Evolutionary conservation across 495 filamentous ascomycete species (phyloP).

Genomic region (Pyronema domesticum): DNA sequence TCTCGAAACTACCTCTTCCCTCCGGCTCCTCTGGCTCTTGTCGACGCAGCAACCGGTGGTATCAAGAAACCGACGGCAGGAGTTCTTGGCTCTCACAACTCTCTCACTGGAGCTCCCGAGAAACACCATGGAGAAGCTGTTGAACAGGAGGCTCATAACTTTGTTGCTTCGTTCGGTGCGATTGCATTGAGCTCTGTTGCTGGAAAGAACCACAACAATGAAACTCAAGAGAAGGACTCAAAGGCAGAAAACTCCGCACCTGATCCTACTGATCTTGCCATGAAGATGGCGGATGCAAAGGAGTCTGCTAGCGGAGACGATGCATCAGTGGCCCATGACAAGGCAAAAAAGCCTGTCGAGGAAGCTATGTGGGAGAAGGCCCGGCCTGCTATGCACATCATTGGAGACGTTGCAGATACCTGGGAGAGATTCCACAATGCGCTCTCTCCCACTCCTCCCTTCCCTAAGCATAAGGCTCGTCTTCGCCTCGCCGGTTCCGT

Average conservation of each 20-base stretch:
- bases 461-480: slow-evolving; percentile 43
- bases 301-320: slow-evolving; percentile 31
- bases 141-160: slow-evolving; percentile 67
- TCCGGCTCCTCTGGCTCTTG: slow-evolving; percentile 47
- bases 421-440: slow-evolving; percentile 73
- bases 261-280: slow-evolving; percentile 41
- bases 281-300: slow-evolving; percentile 38
- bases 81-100: slow-evolving; percentile 58
- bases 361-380: slow-evolving; percentile 59
- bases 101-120: slow-evolving; percentile 64
- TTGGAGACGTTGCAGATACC: slow-evolving; percentile 55
- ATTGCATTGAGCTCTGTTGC: slow-evolving; percentile 60
- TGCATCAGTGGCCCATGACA: slow-evolving; percentile 42
- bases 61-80: slow-evolving; percentile 52
- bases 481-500: slow-evolving; percentile 41
- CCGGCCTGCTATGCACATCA: slow-evolving; percentile 55
- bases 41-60: slow-evolving; percentile 43
- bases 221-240: slow-evolving; percentile 27
- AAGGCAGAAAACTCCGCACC: slow-evolving; percentile 34
- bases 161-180: slow-evolving; percentile 56
- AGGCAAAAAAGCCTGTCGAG: slow-evolving; percentile 70
- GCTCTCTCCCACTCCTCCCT: slow-evolving; percentile 61
- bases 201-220: slow-evolving; percentile 43
- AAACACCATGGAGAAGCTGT: slow-evolving; percentile 73
- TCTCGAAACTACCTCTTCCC: slow-evolving; percentile 54